These are phyloP conservation scores for Dactylellina drechsleri DNA, from an alignment of 2,329 filamentous ascomycete genomes.

Conservation along the genomic window DNA sequence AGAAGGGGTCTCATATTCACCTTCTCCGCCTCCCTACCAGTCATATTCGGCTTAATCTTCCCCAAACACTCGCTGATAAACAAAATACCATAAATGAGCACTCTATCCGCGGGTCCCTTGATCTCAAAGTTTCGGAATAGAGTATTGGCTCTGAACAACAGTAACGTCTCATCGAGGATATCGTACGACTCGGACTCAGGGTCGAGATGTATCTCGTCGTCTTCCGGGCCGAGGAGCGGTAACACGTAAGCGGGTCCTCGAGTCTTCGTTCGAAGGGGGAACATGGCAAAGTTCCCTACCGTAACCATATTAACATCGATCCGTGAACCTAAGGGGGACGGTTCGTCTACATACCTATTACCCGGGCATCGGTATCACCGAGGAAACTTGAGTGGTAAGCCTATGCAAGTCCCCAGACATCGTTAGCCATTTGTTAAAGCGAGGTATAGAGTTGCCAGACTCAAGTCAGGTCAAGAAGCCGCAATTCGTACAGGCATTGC, in stretches of 20 bases:
- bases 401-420: conserved; percentile 29
- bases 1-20: conserved; percentile 59
- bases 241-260: conserved; percentile 94
- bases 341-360: conserved; percentile 56
- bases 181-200: conserved; percentile 94
- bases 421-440: too few relatives aligned
- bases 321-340: background rate
- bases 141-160: conserved; percentile 95
- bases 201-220: conserved; percentile 69
- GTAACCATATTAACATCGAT: conserved; percentile 6
- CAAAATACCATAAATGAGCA: conserved; percentile 95
- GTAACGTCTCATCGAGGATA: conserved; percentile 90
- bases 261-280: conserved; percentile 92
- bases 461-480: background rate
- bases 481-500: conserved; percentile 46
- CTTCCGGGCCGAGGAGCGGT: conserved; percentile 70
- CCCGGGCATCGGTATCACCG: conserved; percentile 58
- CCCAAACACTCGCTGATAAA: conserved; percentile 89
- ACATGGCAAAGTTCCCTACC: conserved; percentile 90
- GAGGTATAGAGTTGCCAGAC: too few relatives aligned
- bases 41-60: conserved; percentile 82
- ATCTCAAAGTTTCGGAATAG: conserved; percentile 99
- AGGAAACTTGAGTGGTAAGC: conserved; percentile 59
- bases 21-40: conserved; percentile 74
- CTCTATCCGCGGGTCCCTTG: conserved; percentile 90